A percentile compares a stretch with the other conserved stretches of the same genome.
phyloP scores from a whole-genome alignment of 768 basidiomycete genomes.

The Rhodotorula kratochvilovae region DNA sequence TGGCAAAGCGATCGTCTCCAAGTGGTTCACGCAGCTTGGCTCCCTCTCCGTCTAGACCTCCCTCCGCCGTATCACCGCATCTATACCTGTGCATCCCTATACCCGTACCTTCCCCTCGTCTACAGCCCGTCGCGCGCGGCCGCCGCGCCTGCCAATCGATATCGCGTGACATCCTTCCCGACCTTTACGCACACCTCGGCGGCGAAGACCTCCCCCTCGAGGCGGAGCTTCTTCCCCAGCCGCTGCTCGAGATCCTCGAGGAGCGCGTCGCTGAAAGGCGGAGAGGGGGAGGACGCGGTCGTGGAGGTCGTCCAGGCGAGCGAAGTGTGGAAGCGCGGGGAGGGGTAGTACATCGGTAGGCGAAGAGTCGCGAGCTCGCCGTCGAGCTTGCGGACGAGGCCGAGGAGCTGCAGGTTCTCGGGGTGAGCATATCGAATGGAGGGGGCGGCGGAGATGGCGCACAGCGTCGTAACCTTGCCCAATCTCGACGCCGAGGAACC shows the following conservation, averaged over 20 bases:
- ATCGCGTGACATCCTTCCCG: slow-evolving; percentile 61
- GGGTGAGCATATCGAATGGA: too few species aligned
- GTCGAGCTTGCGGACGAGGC: slow-evolving; percentile 57
- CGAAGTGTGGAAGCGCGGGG: slow-evolving; percentile 81
- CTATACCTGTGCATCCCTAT: not conserved
- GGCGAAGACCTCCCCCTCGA: slow-evolving; percentile 56
- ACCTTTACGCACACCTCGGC: slow-evolving; percentile 62
- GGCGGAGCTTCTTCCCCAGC: slow-evolving; percentile 52
- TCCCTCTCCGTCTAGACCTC: not conserved
- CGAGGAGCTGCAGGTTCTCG: slow-evolving; percentile 66
- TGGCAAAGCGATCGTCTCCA: slow-evolving; percentile 24
- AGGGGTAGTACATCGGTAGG: slow-evolving; percentile 71
- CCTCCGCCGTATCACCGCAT: not conserved
- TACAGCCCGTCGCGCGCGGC: too few species aligned
- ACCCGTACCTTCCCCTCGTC: not conserved
- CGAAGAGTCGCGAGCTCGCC: slow-evolving; percentile 60
- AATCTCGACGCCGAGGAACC: slow-evolving; percentile 73
- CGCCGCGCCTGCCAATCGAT: slow-evolving; percentile 43
- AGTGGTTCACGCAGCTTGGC: slow-evolving; percentile 22
- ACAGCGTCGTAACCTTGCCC: slow-evolving; percentile 81
- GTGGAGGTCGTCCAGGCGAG: slow-evolving; percentile 63
- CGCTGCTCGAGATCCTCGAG: slow-evolving; percentile 55
- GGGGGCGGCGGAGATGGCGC: slow-evolving; percentile 34
- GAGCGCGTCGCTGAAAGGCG: slow-evolving; percentile 54
- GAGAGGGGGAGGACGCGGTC: slow-evolving; percentile 50